Evolutionary conservation across 139 green algal genomes (phyloP).

Genomic region (Coelastrella sp.): DNA sequence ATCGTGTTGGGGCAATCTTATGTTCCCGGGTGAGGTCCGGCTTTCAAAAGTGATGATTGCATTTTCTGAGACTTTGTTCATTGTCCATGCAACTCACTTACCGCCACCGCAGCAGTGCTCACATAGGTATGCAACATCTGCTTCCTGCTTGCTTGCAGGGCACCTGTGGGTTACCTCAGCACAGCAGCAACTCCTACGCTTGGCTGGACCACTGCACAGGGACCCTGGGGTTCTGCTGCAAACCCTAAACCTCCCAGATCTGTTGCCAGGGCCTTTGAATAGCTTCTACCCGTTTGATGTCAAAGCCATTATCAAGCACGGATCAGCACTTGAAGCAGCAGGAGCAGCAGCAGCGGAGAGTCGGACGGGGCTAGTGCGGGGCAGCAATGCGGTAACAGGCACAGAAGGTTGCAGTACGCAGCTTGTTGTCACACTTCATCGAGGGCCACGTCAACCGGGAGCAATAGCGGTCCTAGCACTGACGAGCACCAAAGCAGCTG

Average conservation of each 20-base stretch:
- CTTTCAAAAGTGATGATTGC: too few species aligned
- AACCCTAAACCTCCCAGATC: not conserved
- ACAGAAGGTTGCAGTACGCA: too few species aligned
- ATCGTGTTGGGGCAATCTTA: too few species aligned
- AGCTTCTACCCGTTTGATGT: conserved; percentile 11
- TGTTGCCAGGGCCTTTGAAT: not conserved
- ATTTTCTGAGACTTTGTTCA: too few species aligned
- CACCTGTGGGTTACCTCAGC: conserved; percentile 15
- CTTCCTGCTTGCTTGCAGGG: not conserved
- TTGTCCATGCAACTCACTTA: too few species aligned
- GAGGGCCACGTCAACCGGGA: not conserved
- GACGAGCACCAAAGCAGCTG: not conserved
- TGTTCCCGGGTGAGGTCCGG: too few species aligned
- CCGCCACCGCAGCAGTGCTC: too few species aligned
- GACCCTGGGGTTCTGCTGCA: conserved; percentile 5
- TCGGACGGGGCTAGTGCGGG: not conserved
- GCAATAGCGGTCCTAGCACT: conserved; percentile 7
- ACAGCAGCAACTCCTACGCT: conserved; percentile 2
- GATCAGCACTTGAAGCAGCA: not conserved
- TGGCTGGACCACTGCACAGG: not conserved
- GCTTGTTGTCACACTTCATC: not conserved
- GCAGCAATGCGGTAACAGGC: too few species aligned
- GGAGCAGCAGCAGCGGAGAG: not conserved
- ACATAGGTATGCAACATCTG: not conserved
- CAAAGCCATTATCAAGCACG: not conserved